Evolutionary conservation across 2,329 filamentous ascomycete species (phyloP), one percentile per base, ranked within the genome.

Genomic region (Penicillium griseofulvum): DNA sequence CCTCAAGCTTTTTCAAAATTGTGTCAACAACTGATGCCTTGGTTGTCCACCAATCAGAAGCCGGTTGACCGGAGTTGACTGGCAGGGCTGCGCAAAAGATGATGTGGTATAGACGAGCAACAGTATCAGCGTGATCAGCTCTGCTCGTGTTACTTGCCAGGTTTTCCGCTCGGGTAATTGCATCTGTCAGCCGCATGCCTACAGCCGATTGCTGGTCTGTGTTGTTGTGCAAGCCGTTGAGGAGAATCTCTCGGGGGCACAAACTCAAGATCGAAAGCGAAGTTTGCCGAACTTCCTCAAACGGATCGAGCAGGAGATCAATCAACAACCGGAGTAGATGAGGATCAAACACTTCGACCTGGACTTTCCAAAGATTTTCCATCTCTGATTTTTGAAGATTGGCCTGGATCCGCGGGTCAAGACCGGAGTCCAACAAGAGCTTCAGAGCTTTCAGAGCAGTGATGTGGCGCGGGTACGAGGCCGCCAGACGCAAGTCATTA

Each of bases 91-190:
- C 83, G 38, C 78, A 77, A 67, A 87, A 90, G 4, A 91, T 71
- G 16, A 96, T 76, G 38, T 89, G 85, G 57, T 87, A 88, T 3
- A 87, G 80, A 50, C 90, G 86, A 33, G 92, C 93, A 45, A 94
- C 87, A 10, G 93, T 93, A 73, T 99, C 93, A 1, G 92, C 91
- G 70, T 96, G 90, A 68, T 97, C 92, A 12, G 91, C 93, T 57
- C 94, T 83, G 22, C 90, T 90, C 5, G 91, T 96, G 16, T 69
- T 71, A 52, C 73, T 74, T 45, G 74, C 74, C 38, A 74, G 58
- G n/a, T 59, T 59, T 54, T 76, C 74, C 14, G 72, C 73, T 55
- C 67, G 68, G 22, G 58, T 44, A 24, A 76, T 39, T 16, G 73
- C 74, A 36, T 65, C 60, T 3, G 67, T 62, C 44, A 76, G 45